These are phyloP conservation scores for Suhomyces taliae DNA, from an alignment of 1,139 yeast genomes.

Conservation along the genomic window DNA sequence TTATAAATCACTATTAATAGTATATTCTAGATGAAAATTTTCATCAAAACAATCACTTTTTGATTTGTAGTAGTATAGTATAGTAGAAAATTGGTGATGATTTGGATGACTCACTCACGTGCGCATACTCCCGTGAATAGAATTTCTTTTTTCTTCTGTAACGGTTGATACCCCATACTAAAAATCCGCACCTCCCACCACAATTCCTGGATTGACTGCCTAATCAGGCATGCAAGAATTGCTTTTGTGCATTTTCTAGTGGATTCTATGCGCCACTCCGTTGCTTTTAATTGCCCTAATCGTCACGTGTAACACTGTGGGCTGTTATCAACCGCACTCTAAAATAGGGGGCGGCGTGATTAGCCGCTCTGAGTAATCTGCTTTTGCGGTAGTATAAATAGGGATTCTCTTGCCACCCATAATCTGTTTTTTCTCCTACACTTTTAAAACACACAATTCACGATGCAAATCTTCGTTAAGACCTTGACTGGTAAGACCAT, in stretches of 20 bases:
- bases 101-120: too few species aligned
- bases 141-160: slow-evolving; percentile 1
- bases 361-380: slow-evolving; percentile 8
- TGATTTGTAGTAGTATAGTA: too few species aligned
- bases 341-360: slow-evolving; percentile 14
- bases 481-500: slow-evolving; percentile 73
- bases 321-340: slow-evolving; percentile 10
- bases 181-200: neutral
- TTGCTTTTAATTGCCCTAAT: slow-evolving; percentile 5
- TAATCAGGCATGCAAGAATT: slow-evolving; percentile 1
- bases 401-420: slow-evolving; percentile 13
- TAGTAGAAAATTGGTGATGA: too few species aligned
- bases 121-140: too few species aligned
- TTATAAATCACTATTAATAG: too few species aligned
- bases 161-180: neutral
- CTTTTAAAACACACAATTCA: slow-evolving; percentile 2
- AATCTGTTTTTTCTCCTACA: neutral
- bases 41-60: too few species aligned
- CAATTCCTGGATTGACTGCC: slow-evolving; percentile 3
- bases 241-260: slow-evolving; percentile 6
- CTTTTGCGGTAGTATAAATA: slow-evolving; percentile 12
- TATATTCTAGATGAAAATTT: too few species aligned
- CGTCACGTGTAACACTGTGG: slow-evolving; percentile 11
- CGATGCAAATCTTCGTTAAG: slow-evolving; percentile 42
- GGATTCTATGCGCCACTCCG: slow-evolving; percentile 1